These are phyloP conservation scores for Neurospora sp. DNA, from an alignment of 495 filamentous ascomycete genomes.

Conservation along the genomic window DNA sequence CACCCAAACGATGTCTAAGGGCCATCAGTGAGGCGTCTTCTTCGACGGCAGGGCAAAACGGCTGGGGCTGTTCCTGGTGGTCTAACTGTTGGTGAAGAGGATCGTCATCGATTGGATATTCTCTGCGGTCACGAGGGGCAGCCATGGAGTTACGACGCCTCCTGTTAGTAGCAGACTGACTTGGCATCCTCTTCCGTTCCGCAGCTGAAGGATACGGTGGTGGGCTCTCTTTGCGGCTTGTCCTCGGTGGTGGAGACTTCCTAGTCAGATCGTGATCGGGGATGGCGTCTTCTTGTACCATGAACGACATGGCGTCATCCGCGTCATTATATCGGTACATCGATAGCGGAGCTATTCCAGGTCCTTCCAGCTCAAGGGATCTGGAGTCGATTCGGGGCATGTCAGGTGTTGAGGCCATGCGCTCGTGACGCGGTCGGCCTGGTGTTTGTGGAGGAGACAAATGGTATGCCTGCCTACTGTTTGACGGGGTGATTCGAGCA, in stretches of 20 bases:
- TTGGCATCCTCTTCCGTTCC: slow-evolving; percentile 12
- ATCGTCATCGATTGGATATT: slow-evolving; percentile 15
- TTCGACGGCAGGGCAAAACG: background rate
- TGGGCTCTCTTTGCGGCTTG: slow-evolving; percentile 9
- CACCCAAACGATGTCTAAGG: background rate
- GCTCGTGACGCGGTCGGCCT: slow-evolving; percentile 2
- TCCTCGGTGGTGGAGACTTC: slow-evolving; percentile 11
- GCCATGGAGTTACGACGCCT: slow-evolving; percentile 7
- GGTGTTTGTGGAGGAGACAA: slow-evolving; percentile 1
- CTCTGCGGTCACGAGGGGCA: slow-evolving; percentile 9
- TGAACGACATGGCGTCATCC: slow-evolving; percentile 18
- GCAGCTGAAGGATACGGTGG: slow-evolving; percentile 15
- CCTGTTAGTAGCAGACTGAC: slow-evolving; percentile 7
- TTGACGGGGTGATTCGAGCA: slow-evolving; percentile 6
- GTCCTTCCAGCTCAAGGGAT: background rate
- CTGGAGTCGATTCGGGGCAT: background rate
- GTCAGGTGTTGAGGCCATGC: slow-evolving; percentile 10
- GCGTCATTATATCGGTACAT: slow-evolving; percentile 3
- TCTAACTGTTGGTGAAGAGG: background rate
- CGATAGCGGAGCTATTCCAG: background rate
- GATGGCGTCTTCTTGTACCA: slow-evolving; percentile 13
- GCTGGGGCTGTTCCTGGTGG: background rate
- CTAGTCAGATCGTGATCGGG: slow-evolving; percentile 1
- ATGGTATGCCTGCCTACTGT: slow-evolving; percentile 8
- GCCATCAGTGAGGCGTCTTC: background rate